phyloP scores from a whole-genome alignment of 2,329 filamentous ascomycete species.

The Diaporthe vaccinii region DNA sequence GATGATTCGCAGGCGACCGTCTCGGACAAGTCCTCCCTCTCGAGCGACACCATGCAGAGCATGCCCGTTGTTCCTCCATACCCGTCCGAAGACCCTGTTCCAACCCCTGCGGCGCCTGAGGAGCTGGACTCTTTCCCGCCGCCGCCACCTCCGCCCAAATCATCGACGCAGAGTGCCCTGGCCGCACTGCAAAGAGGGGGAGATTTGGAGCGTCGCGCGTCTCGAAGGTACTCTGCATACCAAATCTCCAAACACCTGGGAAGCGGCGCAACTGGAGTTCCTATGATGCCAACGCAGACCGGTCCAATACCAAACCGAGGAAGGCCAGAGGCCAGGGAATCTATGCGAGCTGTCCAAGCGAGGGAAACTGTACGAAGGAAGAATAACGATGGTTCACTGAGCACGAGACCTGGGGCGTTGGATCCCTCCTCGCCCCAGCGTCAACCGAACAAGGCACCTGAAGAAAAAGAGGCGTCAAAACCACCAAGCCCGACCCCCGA shows the following conservation, averaged over 20 bases:
- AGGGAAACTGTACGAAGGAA: constrained; percentile 65
- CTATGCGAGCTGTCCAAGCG: constrained; percentile 76
- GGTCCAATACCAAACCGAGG: constrained; percentile 88
- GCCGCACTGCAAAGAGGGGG: constrained; percentile 92
- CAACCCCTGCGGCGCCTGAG: constrained; percentile 53
- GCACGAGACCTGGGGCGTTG: constrained; percentile 51
- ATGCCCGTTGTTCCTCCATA: constrained; percentile 82
- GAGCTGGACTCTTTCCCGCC: constrained; percentile 76
- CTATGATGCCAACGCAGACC: constrained; percentile 87
- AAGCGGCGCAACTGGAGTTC: constrained; percentile 82
- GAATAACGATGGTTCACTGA: constrained; percentile 56
- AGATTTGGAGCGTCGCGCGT: constrained; percentile 92
- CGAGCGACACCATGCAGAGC: constrained; percentile 82
- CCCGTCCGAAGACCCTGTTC: constrained; percentile 69
- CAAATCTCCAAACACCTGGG: constrained; percentile 96
- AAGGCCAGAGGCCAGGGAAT: constrained; percentile 83
- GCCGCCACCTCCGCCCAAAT: constrained; percentile 83
- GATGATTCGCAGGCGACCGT: constrained; percentile 66
- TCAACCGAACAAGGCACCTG: constrained; percentile 71
- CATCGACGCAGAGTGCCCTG: constrained; percentile 89
- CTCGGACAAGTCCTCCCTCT: constrained; percentile 77
- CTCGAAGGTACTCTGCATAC: constrained; percentile 93
- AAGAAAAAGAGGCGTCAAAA: constrained; percentile 62
- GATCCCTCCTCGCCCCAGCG: constrained; percentile 74
- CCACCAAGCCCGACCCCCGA: constrained; percentile 71